A percentile compares a stretch with the other conserved stretches of the same genome.
Evolutionary conservation across 179 eudicot genomes (phyloP).

Genomic region (Spergularia azorica): DNA sequence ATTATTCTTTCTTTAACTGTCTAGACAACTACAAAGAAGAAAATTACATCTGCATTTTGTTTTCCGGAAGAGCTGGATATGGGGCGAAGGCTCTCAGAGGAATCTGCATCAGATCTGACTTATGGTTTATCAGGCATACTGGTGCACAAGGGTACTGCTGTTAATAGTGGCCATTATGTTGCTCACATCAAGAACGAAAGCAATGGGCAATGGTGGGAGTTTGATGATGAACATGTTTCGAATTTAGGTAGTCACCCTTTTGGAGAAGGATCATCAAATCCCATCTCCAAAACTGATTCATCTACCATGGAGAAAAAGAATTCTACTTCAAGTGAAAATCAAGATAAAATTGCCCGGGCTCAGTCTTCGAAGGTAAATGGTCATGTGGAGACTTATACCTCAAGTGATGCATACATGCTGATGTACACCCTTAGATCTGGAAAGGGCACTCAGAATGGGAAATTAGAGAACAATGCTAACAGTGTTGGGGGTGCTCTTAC

Average conservation of each 20-base stretch:
- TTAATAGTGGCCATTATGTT: constrained; percentile 92
- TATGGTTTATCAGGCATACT: constrained; percentile 91
- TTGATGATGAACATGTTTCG: constrained; percentile 95
- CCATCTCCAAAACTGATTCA: constrained; percentile 48
- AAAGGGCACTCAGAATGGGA: constrained; percentile 41
- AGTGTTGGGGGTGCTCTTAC: constrained; percentile 30
- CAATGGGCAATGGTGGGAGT: constrained; percentile 96
- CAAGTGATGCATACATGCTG: constrained; percentile 96
- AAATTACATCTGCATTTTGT: constrained; percentile 83
- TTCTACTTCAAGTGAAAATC: constrained; percentile 39
- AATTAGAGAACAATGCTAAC: constrained; percentile 29
- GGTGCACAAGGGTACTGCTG: constrained; percentile 97
- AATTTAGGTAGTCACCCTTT: constrained; percentile 84
- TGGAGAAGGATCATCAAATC: constrained; percentile 62
- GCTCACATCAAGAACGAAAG: constrained; percentile 89
- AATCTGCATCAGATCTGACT: constrained; percentile 47
- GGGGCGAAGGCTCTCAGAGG: constrained; percentile 65
- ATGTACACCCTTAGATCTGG: constrained; percentile 70
- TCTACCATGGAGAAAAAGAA: constrained; percentile 37
- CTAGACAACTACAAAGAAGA: constrained; percentile 92
- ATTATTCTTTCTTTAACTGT: constrained; percentile 25
- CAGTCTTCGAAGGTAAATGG: constrained; percentile 34
- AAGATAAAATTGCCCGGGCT: constrained; percentile 29
- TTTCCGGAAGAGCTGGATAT: constrained; percentile 88
- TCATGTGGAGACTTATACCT: constrained; percentile 61